phyloP scores from a whole-genome alignment of 1,284 basidiomycete species.

The Tremellales sp. region DNA sequence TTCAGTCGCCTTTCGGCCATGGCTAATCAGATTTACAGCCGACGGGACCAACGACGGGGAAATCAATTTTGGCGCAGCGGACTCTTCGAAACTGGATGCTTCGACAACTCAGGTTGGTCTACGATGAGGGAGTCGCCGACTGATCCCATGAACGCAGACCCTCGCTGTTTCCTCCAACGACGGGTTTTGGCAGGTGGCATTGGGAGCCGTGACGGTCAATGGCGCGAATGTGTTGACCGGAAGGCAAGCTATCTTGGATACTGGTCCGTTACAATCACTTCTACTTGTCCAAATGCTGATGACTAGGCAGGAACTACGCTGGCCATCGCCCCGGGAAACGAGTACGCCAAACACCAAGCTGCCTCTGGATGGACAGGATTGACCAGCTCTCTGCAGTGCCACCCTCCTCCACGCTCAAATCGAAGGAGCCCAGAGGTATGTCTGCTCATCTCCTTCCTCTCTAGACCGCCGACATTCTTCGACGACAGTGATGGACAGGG shows the following conservation, averaged over 20 bases:
- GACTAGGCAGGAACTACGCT: slow-evolving; percentile 39
- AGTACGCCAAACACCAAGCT: slow-evolving; percentile 7
- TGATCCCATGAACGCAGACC: slow-evolving; percentile 7
- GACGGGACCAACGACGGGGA: slow-evolving; percentile 73
- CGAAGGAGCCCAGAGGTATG: slow-evolving; percentile 53
- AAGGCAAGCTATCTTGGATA: slow-evolving; percentile 24
- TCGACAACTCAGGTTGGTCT: slow-evolving; percentile 16
- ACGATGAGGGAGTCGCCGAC: not conserved
- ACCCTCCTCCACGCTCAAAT: slow-evolving; percentile 59
- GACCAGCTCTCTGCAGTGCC: slow-evolving; percentile 46
- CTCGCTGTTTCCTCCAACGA: slow-evolving; percentile 10
- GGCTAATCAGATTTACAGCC: slow-evolving; percentile 6
- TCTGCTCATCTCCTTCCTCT: not conserved
- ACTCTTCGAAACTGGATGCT: slow-evolving; percentile 39
- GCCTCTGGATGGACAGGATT: not conserved
- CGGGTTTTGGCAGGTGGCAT: slow-evolving; percentile 47
- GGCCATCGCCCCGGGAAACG: slow-evolving; percentile 45
- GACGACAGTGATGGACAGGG: slow-evolving; percentile 59
- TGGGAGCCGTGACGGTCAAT: slow-evolving; percentile 31
- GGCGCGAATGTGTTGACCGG: slow-evolving; percentile 7
- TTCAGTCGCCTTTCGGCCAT: not conserved
- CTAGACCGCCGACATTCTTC: not conserved
- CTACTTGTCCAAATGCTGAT: not conserved
- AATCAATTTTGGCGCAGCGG: slow-evolving; percentile 29
- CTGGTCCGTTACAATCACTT: slow-evolving; percentile 9